Evolutionary conservation across 495 filamentous ascomycete genomes (phyloP), one percentile per base, ranked within the genome.

Genomic region (Penicillium crystallinum): DNA sequence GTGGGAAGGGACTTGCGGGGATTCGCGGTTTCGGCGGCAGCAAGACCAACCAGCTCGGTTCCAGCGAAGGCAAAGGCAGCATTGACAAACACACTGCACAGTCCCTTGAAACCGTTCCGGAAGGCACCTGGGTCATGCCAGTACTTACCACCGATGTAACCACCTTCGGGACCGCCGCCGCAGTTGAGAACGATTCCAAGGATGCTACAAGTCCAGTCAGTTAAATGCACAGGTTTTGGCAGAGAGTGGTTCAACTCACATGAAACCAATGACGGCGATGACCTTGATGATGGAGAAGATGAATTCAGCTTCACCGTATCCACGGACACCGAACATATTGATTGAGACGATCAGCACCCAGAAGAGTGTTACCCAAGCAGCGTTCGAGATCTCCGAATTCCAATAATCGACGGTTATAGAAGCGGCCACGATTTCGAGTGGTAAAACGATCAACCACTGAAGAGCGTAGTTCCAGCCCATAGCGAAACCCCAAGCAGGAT

Each of bases 381-480:
- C 86, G 56, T 85, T 84, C 34, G 83, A 82, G 29, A 90, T 63
- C 25, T 67, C 12, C 0, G 76, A 62, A 40, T 86, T 80, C 93
- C 93, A 98, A 65, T 87, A 97, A 34, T 85, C 76, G 39, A 96
- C 85, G 8, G 90, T 96, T 31, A 96, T 85, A 19, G 90, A 87
- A 9, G 91, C 92, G 2, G 93, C 85, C 46, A 96, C 88, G 45
- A 97, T 88, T 69, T 98, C 93, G 21, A 96, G 74, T 0, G 93
- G 93, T 11, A 98, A 70, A 1, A 91, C 84, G 30, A 90, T 76
- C 1, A 97, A 80, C 93, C 93, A 97, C 75, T 97, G 91, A 60
- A 98, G 60, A 4, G 89, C 90, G 66, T 98, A 98, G 77, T 96
- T 96, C 92, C 91, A 96, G 23, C 93, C 93, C 89, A 96, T 95